Evolutionary conservation across 805 yeast species (phyloP).

Genomic region (Groenewaldozyma salmanticensis): DNA sequence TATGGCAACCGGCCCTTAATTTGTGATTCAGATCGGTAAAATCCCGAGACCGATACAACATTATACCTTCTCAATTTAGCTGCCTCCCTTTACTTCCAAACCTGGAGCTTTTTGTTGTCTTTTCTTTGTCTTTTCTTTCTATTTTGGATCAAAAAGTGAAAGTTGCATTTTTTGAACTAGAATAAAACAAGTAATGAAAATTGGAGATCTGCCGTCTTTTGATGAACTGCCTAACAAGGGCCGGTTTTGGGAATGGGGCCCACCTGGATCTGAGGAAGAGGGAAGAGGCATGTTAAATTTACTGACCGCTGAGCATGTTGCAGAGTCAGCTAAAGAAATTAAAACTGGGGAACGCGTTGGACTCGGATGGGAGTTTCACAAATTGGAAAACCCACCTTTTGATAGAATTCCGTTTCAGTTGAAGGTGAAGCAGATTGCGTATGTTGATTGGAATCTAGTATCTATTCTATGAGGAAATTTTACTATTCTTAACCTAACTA

Average conservation of each 20-base stretch:
- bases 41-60: too few relatives aligned
- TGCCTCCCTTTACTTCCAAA: too few relatives aligned
- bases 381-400: slow-evolving; percentile 7
- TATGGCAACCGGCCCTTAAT: too few relatives aligned
- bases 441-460: too few relatives aligned
- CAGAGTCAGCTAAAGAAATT: slow-evolving; percentile 6
- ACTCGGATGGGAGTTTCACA: slow-evolving; percentile 12
- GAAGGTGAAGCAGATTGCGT: slow-evolving; percentile 4
- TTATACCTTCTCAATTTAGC: too few relatives aligned
- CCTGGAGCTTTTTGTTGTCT: slow-evolving; percentile 8
- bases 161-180: slow-evolving; percentile 12
- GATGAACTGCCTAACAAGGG: slow-evolving; percentile 18
- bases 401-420: slow-evolving; percentile 2
- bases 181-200: too few relatives aligned
- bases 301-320: slow-evolving; percentile 8
- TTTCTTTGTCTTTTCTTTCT: too few relatives aligned
- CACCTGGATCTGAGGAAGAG: slow-evolving; percentile 20
- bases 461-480: too few relatives aligned
- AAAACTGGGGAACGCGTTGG: slow-evolving; percentile 10
- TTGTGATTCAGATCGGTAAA: too few relatives aligned
- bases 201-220: slow-evolving; percentile 14
- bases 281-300: slow-evolving; percentile 9
- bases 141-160: slow-evolving; percentile 6
- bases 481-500: too few relatives aligned
- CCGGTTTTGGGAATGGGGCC: slow-evolving; percentile 23